Percentiles rank a stretch among this genome's conserved stretches.
These are phyloP conservation scores for Candida orba DNA, from an alignment of 805 yeast species.

Conservation along the genomic window DNA sequence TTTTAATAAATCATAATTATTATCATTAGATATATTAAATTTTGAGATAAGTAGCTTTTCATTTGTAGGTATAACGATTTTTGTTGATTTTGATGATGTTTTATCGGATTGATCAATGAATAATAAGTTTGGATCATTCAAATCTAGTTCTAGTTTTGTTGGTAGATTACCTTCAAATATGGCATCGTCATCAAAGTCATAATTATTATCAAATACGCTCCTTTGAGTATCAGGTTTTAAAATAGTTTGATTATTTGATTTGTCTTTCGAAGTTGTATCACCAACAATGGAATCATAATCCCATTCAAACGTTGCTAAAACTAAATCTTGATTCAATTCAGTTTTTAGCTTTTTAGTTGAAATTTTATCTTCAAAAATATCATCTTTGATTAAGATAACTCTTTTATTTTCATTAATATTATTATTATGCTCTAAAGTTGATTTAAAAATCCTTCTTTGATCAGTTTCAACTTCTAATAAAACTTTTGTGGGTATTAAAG, in stretches of 20 bases:
- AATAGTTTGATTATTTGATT: not conserved
- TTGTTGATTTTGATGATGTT: slow-evolving; percentile 7
- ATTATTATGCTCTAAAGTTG: slow-evolving; percentile 14
- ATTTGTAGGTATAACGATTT: slow-evolving; percentile 38
- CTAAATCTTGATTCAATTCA: slow-evolving; percentile 39
- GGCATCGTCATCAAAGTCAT: slow-evolving; percentile 55
- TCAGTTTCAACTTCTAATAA: slow-evolving; percentile 59
- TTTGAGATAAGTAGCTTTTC: slow-evolving; percentile 50
- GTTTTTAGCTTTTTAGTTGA: slow-evolving; percentile 11
- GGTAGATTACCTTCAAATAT: slow-evolving; percentile 63
- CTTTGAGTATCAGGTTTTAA: slow-evolving; percentile 5
- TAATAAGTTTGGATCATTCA: slow-evolving; percentile 80
- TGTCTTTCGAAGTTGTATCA: slow-evolving; percentile 21
- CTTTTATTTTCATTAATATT: slow-evolving; percentile 11
- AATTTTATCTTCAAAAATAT: slow-evolving; percentile 9
- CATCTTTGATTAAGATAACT: slow-evolving; percentile 11
- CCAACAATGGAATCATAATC: slow-evolving; percentile 57
- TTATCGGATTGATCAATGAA: slow-evolving; percentile 43
- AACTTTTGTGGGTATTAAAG: slow-evolving; percentile 50
- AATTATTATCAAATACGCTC: slow-evolving; percentile 14
- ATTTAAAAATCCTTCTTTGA: slow-evolving; percentile 45
- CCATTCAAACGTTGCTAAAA: slow-evolving; percentile 74
- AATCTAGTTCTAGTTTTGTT: slow-evolving; percentile 49
- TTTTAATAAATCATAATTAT: slow-evolving; percentile 72
- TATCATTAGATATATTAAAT: slow-evolving; percentile 84